Evolutionary conservation across 768 basidiomycete species (phyloP), one percentile per base, ranked within the genome.

Genomic region (Tylopilus rubrobrunneus): DNA sequence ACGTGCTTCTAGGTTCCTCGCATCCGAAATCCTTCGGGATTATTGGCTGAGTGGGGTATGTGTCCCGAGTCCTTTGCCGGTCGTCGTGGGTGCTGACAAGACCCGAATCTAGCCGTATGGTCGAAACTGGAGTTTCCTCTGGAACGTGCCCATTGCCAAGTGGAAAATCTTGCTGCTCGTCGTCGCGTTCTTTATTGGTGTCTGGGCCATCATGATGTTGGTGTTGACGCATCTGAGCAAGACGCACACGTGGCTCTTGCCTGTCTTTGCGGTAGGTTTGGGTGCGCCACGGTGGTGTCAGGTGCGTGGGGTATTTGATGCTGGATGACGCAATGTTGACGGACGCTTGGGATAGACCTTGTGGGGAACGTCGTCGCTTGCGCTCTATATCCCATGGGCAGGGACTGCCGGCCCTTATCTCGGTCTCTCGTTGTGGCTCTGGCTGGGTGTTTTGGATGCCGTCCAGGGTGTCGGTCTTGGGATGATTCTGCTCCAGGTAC

Each of bases 281-380:
- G 94, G 94, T 42, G 91, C 92, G 28, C 94, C 94, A 11, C 74
- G 91, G 64, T 97, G 94, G 94, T 96, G 94, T 76, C 94, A 96
- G 76, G 85, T 85, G 45, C 67, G 61, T 47, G 27, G n/a, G 5
- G 34, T 15, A 21, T 55, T 36, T 21, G 19, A 31, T 21, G 29
- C 14, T 31, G 29, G 29, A 5, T 25, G 29, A 7, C 7, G 34
- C 31, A 14, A 7, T 39, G 5, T 21, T 66, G 48, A 56, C 29
- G 42, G 40, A 8, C 36, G 40, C 49, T 51, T 55, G 51, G 21
- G 21, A 27, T 51, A 85, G 83, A 96, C 94, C 84, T 73, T 94
- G 45, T 97, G 94, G 94, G 93, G 94, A 63, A 94, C 92, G 9
- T 96, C 93, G 5, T 93, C 92, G 31, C 80, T 97, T 42, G 94